Base-by-base conservation (phyloP, 2,329 filamentous ascomycete species). In the Colletotrichum orbiculare region DNA sequence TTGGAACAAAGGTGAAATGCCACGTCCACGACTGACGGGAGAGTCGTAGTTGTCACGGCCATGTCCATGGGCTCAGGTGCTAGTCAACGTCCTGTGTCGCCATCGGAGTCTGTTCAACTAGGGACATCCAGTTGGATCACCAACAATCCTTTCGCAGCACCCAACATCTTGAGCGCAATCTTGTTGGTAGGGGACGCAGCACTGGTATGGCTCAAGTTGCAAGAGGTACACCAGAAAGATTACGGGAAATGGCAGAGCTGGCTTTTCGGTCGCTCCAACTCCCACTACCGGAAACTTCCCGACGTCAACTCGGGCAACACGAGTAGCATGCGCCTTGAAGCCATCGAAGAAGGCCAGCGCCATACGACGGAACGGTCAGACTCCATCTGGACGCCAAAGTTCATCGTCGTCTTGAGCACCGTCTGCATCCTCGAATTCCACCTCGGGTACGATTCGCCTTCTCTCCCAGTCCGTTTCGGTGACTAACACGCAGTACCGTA, bases 391-490 rank as follows among this genome's bases (percentile, higher is more conserved):
- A 55, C 8, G 8, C 25, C 39, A 5, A 43, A 17, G 13, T 45
- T 55, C 10, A 4, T 55, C 15, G 12, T 55, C 25, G 13, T 55
- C n/a, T 10, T 55, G 2, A 34, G 41, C 33, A 55, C 53, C 1
- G 33, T 55, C 6, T 25, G 25, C 1, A 37, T 45, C 8, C 53
- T 55, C 25, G 53, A 55, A 41, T 55, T 55, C 15, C 53, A 55
- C n/a, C 53, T 55, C 2, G 53, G 53, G 53, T 55, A 4, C 34
- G 41, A 25, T 4, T 5, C 25, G 4, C 4, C 25, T 25, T 25
- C 25, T 25, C 1, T 25, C 25, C 25, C 25, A 5, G 1, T 4
- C 4, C 25, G 25, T 4, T 25, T 25, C 4, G 25, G 25, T 25
- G 25, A 5, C 25, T 25, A 25, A 25, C 25, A 25, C 25, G 25